Evolutionary conservation across 192 early-diverging fungal genomes (phyloP), one percentile per base, ranked within the genome.

Genomic region (Spizellomyces punctatus): DNA sequence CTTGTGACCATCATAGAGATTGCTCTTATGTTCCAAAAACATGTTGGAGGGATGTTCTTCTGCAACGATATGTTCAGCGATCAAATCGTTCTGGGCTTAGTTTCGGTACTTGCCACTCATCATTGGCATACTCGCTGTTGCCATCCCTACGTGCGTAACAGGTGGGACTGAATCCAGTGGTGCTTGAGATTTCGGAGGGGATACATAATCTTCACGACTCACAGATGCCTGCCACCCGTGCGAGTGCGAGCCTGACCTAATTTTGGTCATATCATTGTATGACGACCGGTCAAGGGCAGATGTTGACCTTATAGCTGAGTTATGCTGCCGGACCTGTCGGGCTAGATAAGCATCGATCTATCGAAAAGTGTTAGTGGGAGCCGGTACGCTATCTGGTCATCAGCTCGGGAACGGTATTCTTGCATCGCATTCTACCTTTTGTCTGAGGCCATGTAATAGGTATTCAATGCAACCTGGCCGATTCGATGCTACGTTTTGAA

Each of bases 391-490:
- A 36, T 36, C 27, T 36, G 0, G 3, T 36, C 27, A 36, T 36
- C 27, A n/a, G n/a, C 9, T 52, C 49, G n/a, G 49, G 49, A 52
- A 52, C 12, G 12, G 0, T 12, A 2, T 54, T 12, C 14, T 54
- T 12, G 49, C 4, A 54, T 54, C 4, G 27, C 27, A 36, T 36
- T 36, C 27, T 36, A 85, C 85, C 64, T 85, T 83, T 58, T 73
- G 48, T 6, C 79, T 69, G 4, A 87, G 64, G 46, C 82, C 82
- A 27, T 46, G 75, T 4, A 87, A 77, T 9, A 87, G 69, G 48
- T 63, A 69, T 60, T 87, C 85, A 45, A 85, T 67, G 43, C 76
- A 69, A 27, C 85, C 85, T 3, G 85, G 83, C 55, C 74, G 69
- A 70, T 67, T 73, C 8, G 61, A 52, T 0, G 83, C 83, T n/a